Percentiles rank a stretch among this genome's conserved stretches.
Conservation (phyloP, 1,284 basidiomycete species). For the Lignosus rhinocerotis region DNA sequence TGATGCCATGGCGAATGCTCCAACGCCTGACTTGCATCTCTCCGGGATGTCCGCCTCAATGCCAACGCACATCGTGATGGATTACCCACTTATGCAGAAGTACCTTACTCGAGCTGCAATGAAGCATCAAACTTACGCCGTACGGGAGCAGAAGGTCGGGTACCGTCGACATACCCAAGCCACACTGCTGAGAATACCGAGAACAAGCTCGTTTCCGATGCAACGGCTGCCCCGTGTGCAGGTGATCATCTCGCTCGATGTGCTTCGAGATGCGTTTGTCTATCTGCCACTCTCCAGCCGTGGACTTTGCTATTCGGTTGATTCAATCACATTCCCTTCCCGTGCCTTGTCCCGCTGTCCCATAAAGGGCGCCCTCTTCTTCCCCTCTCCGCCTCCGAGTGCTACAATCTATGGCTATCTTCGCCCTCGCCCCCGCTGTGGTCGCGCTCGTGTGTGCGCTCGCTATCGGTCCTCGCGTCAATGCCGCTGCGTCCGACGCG, state of each 20-base stretch:
- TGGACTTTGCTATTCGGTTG: no score
- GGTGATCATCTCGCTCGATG: no score
- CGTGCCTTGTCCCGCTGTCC: neutral
- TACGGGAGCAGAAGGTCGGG: no score
- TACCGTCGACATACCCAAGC: no score
- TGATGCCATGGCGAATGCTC: neutral
- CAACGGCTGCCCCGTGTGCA: no score
- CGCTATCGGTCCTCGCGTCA: constrained; percentile 1
- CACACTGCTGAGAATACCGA: no score
- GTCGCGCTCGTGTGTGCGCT: constrained; percentile 13
- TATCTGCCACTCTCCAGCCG: no score
- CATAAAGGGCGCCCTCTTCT: neutral
- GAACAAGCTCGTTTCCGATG: no score
- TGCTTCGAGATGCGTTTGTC: no score
- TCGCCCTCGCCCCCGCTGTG: constrained; percentile 2
- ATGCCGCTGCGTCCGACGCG: constrained; percentile 6
- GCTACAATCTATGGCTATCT: neutral
- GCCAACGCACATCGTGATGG: neutral
- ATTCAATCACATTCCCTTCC: neutral
- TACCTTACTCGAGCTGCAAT: no score
- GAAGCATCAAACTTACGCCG: no score
- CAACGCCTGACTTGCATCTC: neutral
- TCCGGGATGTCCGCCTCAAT: neutral
- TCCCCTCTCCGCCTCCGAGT: neutral
- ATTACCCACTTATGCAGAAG: no score